phyloP scores from a whole-genome alignment of 208 protist species.

The Spironucleus salmonicida region DNA sequence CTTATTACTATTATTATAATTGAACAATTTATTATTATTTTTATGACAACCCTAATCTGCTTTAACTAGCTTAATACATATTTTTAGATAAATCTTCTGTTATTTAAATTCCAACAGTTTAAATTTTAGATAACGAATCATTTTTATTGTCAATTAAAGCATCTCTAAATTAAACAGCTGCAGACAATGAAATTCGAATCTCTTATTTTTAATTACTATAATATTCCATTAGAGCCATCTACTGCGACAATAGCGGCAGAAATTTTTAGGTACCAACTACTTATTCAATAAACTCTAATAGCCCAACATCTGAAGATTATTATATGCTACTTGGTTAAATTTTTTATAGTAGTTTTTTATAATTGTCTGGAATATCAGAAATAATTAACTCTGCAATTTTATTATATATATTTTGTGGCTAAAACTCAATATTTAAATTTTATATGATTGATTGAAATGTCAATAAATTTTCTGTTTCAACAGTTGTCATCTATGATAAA shows the following conservation, averaged over 20 bases:
- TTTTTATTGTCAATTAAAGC: not conserved
- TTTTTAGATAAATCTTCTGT: not conserved
- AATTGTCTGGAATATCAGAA: too few species aligned
- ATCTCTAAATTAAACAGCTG: not conserved
- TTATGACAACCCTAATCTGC: too few species aligned
- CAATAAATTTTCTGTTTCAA: too few species aligned
- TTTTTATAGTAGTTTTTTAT: too few species aligned
- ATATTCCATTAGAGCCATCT: not conserved
- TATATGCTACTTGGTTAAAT: too few species aligned
- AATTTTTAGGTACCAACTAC: conserved; percentile 83
- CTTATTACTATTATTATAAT: too few species aligned
- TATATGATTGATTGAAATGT: conserved; percentile 55
- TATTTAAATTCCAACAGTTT: not conserved
- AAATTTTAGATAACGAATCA: not conserved
- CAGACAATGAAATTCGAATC: not conserved
- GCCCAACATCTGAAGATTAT: conserved; percentile 66
- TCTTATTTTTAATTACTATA: not conserved
- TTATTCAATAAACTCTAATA: conserved; percentile 99
- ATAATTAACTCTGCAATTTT: too few species aligned
- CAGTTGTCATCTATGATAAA: too few species aligned
- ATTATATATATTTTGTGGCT: too few species aligned
- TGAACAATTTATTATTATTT: too few species aligned
- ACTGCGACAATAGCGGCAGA: conserved; percentile 65
- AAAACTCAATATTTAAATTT: too few species aligned
- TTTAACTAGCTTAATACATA: not conserved